These are phyloP conservation scores for Eucalyptus virginea DNA, from an alignment of 345 rosid genomes.

Conservation along the genomic window DNA sequence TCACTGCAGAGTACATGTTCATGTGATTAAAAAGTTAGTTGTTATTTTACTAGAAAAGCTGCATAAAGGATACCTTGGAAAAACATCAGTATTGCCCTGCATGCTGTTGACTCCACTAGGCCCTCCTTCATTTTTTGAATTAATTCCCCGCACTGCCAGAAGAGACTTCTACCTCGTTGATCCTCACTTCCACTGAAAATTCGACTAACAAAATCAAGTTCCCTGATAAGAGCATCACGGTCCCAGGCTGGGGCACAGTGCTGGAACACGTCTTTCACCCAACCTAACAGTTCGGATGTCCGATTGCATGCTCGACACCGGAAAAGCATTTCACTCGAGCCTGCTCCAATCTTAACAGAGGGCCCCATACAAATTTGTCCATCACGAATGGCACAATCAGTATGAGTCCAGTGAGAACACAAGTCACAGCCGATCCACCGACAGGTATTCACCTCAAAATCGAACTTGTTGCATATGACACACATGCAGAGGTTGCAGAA, in stretches of 20 bases:
- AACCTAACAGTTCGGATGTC: slow-evolving; percentile 88
- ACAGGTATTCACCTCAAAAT: slow-evolving; percentile 90
- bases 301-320: slow-evolving; percentile 80
- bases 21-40: not conserved
- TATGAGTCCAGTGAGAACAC: slow-evolving; percentile 98
- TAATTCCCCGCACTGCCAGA: slow-evolving; percentile 88
- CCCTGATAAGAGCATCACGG: slow-evolving; percentile 68
- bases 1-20: not conserved
- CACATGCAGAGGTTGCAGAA: slow-evolving; percentile 99
- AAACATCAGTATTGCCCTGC: slow-evolving; percentile 63
- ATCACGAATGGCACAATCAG: slow-evolving; percentile 92
- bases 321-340: slow-evolving; percentile 83
- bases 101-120: slow-evolving; percentile 52
- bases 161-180: slow-evolving; percentile 68
- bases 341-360: slow-evolving; percentile 54
- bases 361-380: slow-evolving; percentile 75
- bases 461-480: slow-evolving; percentile 92
- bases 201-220: slow-evolving; percentile 82
- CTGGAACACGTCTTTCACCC: slow-evolving; percentile 97
- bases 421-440: slow-evolving; percentile 99
- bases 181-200: slow-evolving; percentile 93
- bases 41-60: not conserved
- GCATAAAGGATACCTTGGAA: slow-evolving; percentile 59
- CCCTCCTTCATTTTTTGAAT: slow-evolving; percentile 80
- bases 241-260: slow-evolving; percentile 96